Base-by-base conservation (phyloP, 2,329 filamentous ascomycete species). In the Colletotrichum godetiae region DNA sequence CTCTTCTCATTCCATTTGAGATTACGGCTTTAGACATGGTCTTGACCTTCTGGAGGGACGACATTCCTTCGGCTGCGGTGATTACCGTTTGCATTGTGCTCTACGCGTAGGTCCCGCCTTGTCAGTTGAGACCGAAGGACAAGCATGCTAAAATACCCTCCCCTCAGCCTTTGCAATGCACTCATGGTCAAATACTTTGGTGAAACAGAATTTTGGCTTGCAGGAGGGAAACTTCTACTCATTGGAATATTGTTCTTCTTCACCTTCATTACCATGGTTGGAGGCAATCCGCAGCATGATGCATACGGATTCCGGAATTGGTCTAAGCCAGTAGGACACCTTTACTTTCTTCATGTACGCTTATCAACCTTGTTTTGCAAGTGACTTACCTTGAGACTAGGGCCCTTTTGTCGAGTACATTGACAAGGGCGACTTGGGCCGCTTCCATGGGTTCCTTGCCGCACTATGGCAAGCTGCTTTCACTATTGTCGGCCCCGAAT, bases 391-490 rank as follows among this genome's bases (percentile, higher is more conserved):
- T 11, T 10, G 6, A 49, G 8, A n/a, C 4, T 3, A 49, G 42
- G 19, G 19, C 8, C 58, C 58, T 2, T 63, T 68, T 62, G 88
- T 87, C 19, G 87, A 91, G 75, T 85, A 89, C 73, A 87, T 92
- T 73, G 88, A 90, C 55, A 84, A 84, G 0, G 92, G 92, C 3
- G 78, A 86, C 49, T 84, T 93, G 0, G 94, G 93, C 46, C 88
- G 88, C 60, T 94, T 93, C 77, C 86, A 94, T 27, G 93, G 92
- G 1, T 94, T 95, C 78, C 84, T 94, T 24, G 88, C 89, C 67
- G 91, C 91, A 70, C 82, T 94, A 57, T 93, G 92, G 79, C 88
- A 89, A 74, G 91, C 90, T 12, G 85, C 86, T 68, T 93, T 92
- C 79, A 90, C 88, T 19, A 87, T 93, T 67, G 89, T 90, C 31